Percentiles rank a stretch among this genome's conserved stretches.
These are phyloP conservation scores for Ophiobolus disseminans DNA, from an alignment of 2,329 filamentous ascomycete genomes.

Conservation along the genomic window DNA sequence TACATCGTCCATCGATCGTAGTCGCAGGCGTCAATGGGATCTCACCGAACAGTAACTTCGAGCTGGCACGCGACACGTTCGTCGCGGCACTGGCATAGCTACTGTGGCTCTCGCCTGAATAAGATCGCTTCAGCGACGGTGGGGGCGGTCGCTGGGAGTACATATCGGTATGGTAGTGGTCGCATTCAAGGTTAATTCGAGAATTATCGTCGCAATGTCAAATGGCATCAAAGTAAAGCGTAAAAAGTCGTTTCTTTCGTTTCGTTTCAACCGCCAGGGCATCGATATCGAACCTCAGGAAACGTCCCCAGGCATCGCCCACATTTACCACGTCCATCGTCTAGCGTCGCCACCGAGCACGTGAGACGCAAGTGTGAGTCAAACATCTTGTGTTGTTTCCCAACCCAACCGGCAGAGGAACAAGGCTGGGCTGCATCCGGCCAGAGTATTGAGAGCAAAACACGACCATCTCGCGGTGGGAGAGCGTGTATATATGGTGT, in stretches of 20 bases:
- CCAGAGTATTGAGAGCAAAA: constrained; percentile 45
- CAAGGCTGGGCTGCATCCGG: constrained; percentile 35
- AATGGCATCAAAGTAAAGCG: constrained; percentile 18
- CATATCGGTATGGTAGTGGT: constrained; percentile 32
- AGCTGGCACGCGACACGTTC: constrained; percentile 46
- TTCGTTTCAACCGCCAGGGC: constrained; percentile 27
- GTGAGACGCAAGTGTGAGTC: constrained; percentile 54
- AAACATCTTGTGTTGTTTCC: constrained; percentile 30
- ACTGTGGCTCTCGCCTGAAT: constrained; percentile 46
- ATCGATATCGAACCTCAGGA: constrained; percentile 40
- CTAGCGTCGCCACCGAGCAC: constrained; percentile 35
- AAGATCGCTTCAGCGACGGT: constrained; percentile 49
- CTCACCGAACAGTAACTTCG: constrained; percentile 58
- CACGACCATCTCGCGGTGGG: constrained; percentile 52
- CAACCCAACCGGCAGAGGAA: constrained; percentile 19
- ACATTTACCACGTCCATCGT: constrained; percentile 37
- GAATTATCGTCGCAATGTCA: constrained; percentile 15
- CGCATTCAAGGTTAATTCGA: constrained; percentile 22
- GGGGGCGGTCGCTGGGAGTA: constrained; percentile 42
- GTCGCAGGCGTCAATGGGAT: constrained; percentile 54
- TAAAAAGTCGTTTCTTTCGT: constrained; percentile 8
- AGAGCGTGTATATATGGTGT: constrained; percentile 47
- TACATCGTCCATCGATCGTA: constrained; percentile 46
- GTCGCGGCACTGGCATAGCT: constrained; percentile 44
- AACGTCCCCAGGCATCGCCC: constrained; percentile 37